Conservation (phyloP, 768 basidiomycete genomes). For the Russula dissimulans region DNA sequence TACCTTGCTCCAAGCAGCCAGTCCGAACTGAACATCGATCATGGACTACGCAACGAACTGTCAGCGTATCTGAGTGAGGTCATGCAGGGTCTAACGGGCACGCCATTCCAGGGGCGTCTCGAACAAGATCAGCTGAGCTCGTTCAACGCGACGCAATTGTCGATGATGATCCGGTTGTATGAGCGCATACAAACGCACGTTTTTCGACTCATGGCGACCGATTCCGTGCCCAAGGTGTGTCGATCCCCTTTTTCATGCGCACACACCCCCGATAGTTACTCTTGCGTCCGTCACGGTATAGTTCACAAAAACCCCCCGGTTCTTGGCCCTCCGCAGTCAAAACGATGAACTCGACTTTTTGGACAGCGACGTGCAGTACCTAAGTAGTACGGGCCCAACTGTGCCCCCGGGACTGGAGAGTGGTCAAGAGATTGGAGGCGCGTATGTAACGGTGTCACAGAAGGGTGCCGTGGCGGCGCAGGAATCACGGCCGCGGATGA, state of each 20-base stretch:
- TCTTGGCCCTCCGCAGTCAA: constrained; percentile 71
- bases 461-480: constrained; percentile 48
- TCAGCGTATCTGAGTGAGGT: constrained; percentile 90
- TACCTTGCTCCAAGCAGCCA: constrained; percentile 94
- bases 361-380: constrained; percentile 38
- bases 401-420: constrained; percentile 59
- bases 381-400: constrained; percentile 31
- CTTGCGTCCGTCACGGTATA: constrained; percentile 22
- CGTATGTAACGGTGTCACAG: constrained; percentile 80
- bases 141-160: constrained; percentile 92
- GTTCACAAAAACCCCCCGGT: constrained; percentile 85
- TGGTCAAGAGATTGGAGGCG: constrained; percentile 59
- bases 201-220: constrained; percentile 96
- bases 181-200: constrained; percentile 96
- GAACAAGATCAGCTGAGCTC: constrained; percentile 73
- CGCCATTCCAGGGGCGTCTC: constrained; percentile 67
- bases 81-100: constrained; percentile 67
- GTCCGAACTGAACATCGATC: constrained; percentile 97
- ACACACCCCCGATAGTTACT: neutral
- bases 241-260: constrained; percentile 8
- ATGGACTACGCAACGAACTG: constrained; percentile 89
- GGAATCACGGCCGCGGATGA: constrained; percentile 23
- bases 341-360: constrained; percentile 66
- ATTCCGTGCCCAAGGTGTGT: constrained; percentile 90
- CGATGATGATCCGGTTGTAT: constrained; percentile 87